Base-by-base conservation (phyloP, 176 grass and related monocot species). In the Tillandsia leiboldiana region DNA sequence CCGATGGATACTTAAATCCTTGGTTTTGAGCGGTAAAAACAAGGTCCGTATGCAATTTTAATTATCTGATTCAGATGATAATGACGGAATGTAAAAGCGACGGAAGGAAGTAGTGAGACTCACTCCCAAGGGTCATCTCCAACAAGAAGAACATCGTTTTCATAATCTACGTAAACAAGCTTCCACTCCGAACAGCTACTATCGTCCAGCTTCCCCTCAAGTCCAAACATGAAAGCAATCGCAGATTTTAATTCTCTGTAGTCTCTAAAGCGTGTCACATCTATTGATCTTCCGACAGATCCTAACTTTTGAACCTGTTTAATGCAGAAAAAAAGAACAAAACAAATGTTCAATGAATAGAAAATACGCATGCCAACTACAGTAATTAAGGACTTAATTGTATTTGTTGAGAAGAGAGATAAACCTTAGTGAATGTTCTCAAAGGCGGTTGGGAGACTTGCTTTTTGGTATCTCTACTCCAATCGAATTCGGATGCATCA, bases 91-190 rank as follows among this genome's bases (percentile, higher is more conserved):
- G 53, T 56, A 12, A 11, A 56, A 4, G 12, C 13, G 53, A 61
- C 56, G 18, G 22, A 18, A 20, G 12, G 53, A 49, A 70, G 42
- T 26, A 58, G 1, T 23, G 26, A 62, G n/a, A 75, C 89, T 78
- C 87, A 99, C 94, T 99, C 89, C 90, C 94, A 99, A 26, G 94
- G 94, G 78, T 99, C 94, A 53, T 99, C 94, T 23, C 90, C 94
- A 14, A 99, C 94, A 0, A 99, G 84, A 76, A 99, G 94, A 67
- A 93, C 84, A 9, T 99, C 94, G 10, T 99, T 90, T 83, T 99
- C 94, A 11, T 93, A 99, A 82, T 93, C 94, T 0, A 99, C 90
- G 10, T 99, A 99, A 48, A 99, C 94, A 29, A 99, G 89, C 79
- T 93, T 99, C 94, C 94, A 99, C 17, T 93, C 84, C 48, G 90